phyloP scores from a whole-genome alignment of 2,329 filamentous ascomycete genomes.

The Trichoderma breve region DNA sequence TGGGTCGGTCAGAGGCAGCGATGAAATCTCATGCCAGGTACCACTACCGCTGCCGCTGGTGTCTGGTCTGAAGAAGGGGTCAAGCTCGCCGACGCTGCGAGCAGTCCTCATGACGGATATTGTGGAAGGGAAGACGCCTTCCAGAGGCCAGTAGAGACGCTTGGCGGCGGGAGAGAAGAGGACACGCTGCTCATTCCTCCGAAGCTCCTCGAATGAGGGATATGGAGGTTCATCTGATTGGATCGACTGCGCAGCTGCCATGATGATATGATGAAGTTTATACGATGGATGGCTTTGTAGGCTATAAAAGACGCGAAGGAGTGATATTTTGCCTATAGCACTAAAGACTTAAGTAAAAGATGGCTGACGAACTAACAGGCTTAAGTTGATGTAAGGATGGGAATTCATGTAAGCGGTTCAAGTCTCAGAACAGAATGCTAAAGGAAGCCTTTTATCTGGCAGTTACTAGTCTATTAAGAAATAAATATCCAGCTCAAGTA shows the following conservation, averaged over 20 bases:
- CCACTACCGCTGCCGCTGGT: background rate
- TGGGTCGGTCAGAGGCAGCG: background rate
- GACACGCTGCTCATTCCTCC: background rate
- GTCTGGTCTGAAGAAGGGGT: background rate
- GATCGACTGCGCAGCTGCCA: background rate
- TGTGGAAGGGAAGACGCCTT: background rate
- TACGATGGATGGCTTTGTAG: conserved; percentile 7
- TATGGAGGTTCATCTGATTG: background rate
- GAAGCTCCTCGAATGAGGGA: background rate
- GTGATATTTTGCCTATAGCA: background rate
- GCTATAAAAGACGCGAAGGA: background rate
- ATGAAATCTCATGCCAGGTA: background rate
- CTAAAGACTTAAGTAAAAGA: background rate
- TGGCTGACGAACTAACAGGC: background rate
- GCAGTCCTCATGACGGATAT: background rate
- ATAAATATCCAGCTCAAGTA: too few relatives aligned
- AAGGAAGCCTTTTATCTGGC: too few relatives aligned
- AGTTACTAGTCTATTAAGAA: too few relatives aligned
- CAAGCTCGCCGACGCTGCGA: background rate
- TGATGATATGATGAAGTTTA: background rate
- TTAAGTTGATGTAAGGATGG: background rate
- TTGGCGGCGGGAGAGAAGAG: background rate
- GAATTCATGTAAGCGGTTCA: background rate
- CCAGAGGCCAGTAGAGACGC: background rate
- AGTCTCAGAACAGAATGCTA: too few relatives aligned